A percentile compares a stretch with the other conserved stretches of the same genome.
These are phyloP conservation scores for Vicia faba DNA, from an alignment of 306 rosid species.

Conservation along the genomic window DNA sequence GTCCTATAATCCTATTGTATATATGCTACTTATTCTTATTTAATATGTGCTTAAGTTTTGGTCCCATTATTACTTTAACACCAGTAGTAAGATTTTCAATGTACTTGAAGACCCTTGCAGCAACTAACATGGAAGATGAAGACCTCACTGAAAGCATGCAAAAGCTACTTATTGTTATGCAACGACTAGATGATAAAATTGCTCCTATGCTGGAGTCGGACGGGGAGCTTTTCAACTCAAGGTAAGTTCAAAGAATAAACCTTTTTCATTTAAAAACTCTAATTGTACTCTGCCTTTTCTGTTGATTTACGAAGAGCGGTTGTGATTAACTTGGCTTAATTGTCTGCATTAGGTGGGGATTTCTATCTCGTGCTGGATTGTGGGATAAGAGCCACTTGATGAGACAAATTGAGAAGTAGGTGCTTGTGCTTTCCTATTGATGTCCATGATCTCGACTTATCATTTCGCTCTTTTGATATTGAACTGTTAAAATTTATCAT, in stretches of 20 bases:
- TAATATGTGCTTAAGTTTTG: slow-evolving; percentile 11
- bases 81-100: slow-evolving; percentile 27
- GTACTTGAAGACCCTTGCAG: slow-evolving; percentile 82
- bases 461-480: slow-evolving; percentile 10
- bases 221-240: slow-evolving; percentile 85
- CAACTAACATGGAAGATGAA: slow-evolving; percentile 85
- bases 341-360: slow-evolving; percentile 84
- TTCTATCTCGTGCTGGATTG: slow-evolving; percentile 89
- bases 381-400: slow-evolving; percentile 99
- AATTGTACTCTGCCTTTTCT: background rate
- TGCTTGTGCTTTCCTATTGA: slow-evolving; percentile 40
- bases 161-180: slow-evolving; percentile 93
- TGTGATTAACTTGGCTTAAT: slow-evolving; percentile 33
- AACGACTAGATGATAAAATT: slow-evolving; percentile 87
- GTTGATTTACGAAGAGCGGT: background rate
- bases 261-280: slow-evolving; percentile 31
- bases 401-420: slow-evolving; percentile 99
- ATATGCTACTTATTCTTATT: background rate
- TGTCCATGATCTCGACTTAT: slow-evolving; percentile 18
- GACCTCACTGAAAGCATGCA: slow-evolving; percentile 93
- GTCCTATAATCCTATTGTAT: slow-evolving; percentile 11
- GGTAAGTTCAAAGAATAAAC: slow-evolving; percentile 47
- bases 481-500: slow-evolving; percentile 24
- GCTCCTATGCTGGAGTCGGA: slow-evolving; percentile 90
- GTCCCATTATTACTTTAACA: slow-evolving; percentile 3